Percentiles rank a stretch among this genome's conserved stretches.
These are phyloP conservation scores for Salicornia ramosissima DNA, from an alignment of 148 eudicot species.

Conservation along the genomic window DNA sequence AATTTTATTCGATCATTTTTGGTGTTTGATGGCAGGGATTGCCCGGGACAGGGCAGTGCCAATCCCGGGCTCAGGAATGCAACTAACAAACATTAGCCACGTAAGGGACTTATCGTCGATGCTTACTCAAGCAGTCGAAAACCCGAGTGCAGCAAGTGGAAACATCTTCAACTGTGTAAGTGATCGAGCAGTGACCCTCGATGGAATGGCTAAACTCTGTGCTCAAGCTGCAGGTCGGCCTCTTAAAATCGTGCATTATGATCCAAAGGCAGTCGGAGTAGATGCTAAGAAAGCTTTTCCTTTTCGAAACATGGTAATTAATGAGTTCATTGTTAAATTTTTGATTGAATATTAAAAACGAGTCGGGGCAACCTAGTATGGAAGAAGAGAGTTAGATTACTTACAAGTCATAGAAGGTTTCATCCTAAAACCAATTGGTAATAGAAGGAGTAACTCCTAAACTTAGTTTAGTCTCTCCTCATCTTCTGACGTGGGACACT, in stretches of 20 bases:
- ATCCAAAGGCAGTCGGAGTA: conserved; percentile 76
- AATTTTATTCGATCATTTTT: not conserved
- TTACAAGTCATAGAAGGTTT: too few relatives aligned
- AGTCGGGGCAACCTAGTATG: too few relatives aligned
- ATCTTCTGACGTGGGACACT: too few relatives aligned
- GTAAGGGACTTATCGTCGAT: conserved; percentile 87
- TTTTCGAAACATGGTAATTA: conserved; percentile 85
- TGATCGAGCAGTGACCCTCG: conserved; percentile 86
- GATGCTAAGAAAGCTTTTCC: conserved; percentile 98
- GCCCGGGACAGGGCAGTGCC: conserved; percentile 80
- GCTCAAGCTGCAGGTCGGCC: conserved; percentile 77
- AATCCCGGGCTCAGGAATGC: conserved; percentile 96
- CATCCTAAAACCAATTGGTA: too few relatives aligned
- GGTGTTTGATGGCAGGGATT: conserved; percentile 47
- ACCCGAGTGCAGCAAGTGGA: conserved; percentile 67
- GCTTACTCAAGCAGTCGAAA: conserved; percentile 78
- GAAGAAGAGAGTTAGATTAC: too few relatives aligned
- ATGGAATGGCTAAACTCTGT: conserved; percentile 87
- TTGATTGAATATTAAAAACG: too few relatives aligned
- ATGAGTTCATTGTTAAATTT: too few relatives aligned
- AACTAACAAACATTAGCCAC: conserved; percentile 77
- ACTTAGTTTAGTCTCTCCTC: too few relatives aligned
- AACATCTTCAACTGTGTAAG: conserved; percentile 87
- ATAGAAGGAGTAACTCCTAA: too few relatives aligned
- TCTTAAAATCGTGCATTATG: conserved; percentile 79